Evolutionary conservation across 352 stramenopile genomes (phyloP), one percentile per base, ranked within the genome.

Genomic region (Hyphochytrium catenoides): DNA sequence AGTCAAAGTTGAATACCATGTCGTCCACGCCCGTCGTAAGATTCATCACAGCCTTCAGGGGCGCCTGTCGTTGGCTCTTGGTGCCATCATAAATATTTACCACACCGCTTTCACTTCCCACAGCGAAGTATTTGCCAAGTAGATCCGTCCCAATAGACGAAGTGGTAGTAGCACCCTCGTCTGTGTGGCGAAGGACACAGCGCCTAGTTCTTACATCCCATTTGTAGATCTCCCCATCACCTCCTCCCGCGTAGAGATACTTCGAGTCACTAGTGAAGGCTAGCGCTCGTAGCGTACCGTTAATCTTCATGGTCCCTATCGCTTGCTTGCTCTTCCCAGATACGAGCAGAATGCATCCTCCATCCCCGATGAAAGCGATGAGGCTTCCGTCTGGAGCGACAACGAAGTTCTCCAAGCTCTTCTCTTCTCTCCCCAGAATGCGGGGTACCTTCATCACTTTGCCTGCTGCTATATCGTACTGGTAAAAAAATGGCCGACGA

Each of bases 281-380:
- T 9, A 88, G 64, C 5, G 85, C 64, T 1, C 57, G 62, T 24
- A 83, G 79, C 34, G 59, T 67, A 25, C 84, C 84, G 57, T 95
- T 96, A 70, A 96, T 93, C 56, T 97, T 97, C 37, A 97, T 62
- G 34, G 67, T 69, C 14, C 62, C 74, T 41, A 91, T 86, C 53
- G 61, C 91, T 55, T 94, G 62, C 54, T 92, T 92, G 30, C 70
- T 85, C 31, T 73, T 72, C 18, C 60, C 56, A 37, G 89, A 90
- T 5, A 93, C 48, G 17, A 97, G 45, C 41, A 88, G 69, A 36
- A 98, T 57, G 56, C 93, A 93, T 22, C 90, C 90, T 51, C 92
- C 79, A 45, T 88, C 87, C 16, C 77, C 88, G 14, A 94, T 46
- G 48, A 98, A 94, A 18, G 85, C 82, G 44, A 96, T 65, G 23